These are phyloP conservation scores for Sindora glabra DNA, from an alignment of 306 rosid species.

Conservation along the genomic window DNA sequence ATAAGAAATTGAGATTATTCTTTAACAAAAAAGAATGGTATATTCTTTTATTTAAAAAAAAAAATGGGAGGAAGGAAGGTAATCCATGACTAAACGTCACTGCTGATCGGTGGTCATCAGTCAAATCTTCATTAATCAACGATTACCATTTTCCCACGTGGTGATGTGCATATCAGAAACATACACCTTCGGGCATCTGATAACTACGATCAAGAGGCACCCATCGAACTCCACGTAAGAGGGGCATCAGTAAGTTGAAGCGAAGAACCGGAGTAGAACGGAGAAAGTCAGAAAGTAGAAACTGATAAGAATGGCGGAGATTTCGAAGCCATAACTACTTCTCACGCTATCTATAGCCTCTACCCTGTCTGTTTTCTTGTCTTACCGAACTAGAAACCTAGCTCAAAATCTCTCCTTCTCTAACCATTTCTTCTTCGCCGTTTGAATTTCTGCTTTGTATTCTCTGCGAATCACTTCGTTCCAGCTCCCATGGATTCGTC, in stretches of 20 bases:
- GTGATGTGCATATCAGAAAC: neutral
- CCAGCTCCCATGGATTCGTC: constrained; percentile 62
- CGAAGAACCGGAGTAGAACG: constrained; percentile 11
- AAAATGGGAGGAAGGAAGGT: too few relatives aligned
- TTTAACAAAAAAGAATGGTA: too few relatives aligned
- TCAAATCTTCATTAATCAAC: too few relatives aligned
- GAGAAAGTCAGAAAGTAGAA: constrained; percentile 63
- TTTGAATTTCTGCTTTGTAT: neutral
- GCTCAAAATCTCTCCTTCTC: constrained; percentile 20
- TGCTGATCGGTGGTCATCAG: too few relatives aligned
- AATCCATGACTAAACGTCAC: too few relatives aligned
- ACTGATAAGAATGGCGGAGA: constrained; percentile 55
- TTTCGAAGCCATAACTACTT: constrained; percentile 30
- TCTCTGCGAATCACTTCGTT: constrained; percentile 15
- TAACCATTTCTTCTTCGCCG: neutral
- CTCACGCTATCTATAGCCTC: constrained; percentile 4
- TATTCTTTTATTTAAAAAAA: too few relatives aligned
- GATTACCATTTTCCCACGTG: too few relatives aligned
- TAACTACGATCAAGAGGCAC: neutral
- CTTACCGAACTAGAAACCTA: neutral
- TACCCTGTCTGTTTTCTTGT: too few relatives aligned
- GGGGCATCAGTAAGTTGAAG: neutral
- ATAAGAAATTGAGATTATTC: too few relatives aligned
- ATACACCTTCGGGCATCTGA: neutral
- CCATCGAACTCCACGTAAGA: neutral